Evolutionary conservation across 139 green algal genomes (phyloP).

Genomic region (Ettlia oleoabundans): DNA sequence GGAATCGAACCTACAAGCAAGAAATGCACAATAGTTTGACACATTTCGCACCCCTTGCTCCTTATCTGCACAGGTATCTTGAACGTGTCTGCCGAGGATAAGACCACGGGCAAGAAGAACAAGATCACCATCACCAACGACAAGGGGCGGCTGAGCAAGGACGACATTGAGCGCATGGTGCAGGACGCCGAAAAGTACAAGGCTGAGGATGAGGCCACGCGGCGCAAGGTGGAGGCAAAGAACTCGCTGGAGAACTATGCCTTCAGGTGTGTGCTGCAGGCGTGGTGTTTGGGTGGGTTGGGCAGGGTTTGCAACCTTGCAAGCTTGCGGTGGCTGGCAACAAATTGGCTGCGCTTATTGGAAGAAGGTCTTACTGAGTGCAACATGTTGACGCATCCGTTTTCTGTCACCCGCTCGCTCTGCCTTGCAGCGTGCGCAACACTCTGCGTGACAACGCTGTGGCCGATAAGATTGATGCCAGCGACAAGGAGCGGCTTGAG

Average conservation of each 20-base stretch:
- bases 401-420: background rate
- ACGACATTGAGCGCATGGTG: slow-evolving; percentile 99
- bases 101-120: slow-evolving; percentile 94
- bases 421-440: slow-evolving; percentile 95
- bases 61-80: slow-evolving; percentile 87
- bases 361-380: no score
- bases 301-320: background rate
- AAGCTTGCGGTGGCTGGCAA: no score
- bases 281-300: background rate
- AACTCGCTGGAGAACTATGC: slow-evolving; percentile 30
- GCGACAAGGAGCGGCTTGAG: slow-evolving; percentile 92
- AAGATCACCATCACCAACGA: slow-evolving; percentile 99
- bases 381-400: background rate
- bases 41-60: background rate
- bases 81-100: slow-evolving; percentile 98
- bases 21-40: no score
- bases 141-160: slow-evolving; percentile 97
- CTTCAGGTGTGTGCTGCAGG: no score
- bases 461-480: slow-evolving; percentile 77
- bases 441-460: slow-evolving; percentile 81
- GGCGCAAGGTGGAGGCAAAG: slow-evolving; percentile 33
- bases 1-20: no score
- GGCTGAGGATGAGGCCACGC: slow-evolving; percentile 92
- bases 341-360: no score
- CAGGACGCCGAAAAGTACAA: slow-evolving; percentile 99